A percentile compares a stretch with the other conserved stretches of the same genome.
phyloP scores from a whole-genome alignment of 2,329 filamentous ascomycete species.

The Curvularia lunata region DNA sequence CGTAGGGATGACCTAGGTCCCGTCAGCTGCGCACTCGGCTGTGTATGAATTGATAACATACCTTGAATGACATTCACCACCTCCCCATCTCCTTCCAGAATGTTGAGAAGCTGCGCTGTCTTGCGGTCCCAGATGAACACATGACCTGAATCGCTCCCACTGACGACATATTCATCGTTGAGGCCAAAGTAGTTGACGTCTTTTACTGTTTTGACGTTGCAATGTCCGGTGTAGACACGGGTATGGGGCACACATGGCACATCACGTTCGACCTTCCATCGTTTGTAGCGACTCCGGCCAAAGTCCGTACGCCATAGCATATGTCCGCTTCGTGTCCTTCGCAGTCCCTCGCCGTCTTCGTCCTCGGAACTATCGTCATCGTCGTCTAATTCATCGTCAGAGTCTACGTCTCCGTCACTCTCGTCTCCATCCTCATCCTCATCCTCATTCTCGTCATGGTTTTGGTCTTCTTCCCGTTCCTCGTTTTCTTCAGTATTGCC shows the following conservation, averaged over 20 bases:
- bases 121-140: conserved; percentile 73
- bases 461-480: conserved; percentile 43
- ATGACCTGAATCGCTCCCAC: conserved; percentile 69
- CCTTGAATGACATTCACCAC: conserved; percentile 74
- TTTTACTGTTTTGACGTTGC: conserved; percentile 71
- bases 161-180: conserved; percentile 72
- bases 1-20: conserved; percentile 65
- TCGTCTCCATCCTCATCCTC: conserved; percentile 33
- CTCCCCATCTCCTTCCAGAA: conserved; percentile 70
- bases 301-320: conserved; percentile 59
- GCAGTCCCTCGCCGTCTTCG: conserved; percentile 41
- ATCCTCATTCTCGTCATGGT: conserved; percentile 30
- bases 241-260: conserved; percentile 64
- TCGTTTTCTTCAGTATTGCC: conserved; percentile 13
- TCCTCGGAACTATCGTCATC: conserved; percentile 41
- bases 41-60: conserved; percentile 26
- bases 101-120: conserved; percentile 66
- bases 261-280: conserved; percentile 60
- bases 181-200: conserved; percentile 73
- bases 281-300: conserved; percentile 51
- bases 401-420: conserved; percentile 34
- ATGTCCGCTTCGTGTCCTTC: conserved; percentile 46
- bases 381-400: conserved; percentile 42
- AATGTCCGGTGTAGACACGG: conserved; percentile 67
- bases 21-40: conserved; percentile 17